Evolutionary conservation across 129 eudicot species (phyloP).

Genomic region (Lonicera japonica): DNA sequence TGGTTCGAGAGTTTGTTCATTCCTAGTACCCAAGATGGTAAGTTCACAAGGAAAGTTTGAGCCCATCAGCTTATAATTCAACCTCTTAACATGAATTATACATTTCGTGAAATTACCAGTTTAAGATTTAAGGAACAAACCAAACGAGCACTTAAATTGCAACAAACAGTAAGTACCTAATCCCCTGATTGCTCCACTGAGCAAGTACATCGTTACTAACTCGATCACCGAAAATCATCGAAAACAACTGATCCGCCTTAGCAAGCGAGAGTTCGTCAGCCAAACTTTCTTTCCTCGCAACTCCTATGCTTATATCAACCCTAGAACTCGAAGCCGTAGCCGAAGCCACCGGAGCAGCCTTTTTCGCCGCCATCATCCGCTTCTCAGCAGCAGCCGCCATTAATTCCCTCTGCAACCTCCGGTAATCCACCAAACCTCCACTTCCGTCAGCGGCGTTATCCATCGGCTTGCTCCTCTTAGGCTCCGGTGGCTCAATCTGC

Average conservation of each 20-base stretch:
- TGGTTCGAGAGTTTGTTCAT: too few relatives aligned
- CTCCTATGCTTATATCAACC: constrained; percentile 19
- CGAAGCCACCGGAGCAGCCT: not conserved
- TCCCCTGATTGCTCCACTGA: constrained; percentile 98
- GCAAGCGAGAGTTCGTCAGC: constrained; percentile 34
- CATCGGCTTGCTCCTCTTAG: constrained; percentile 79
- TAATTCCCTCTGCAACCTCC: constrained; percentile 66
- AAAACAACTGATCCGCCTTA: constrained; percentile 58
- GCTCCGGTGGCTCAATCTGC: constrained; percentile 84
- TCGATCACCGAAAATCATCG: constrained; percentile 60
- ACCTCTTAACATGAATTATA: too few relatives aligned
- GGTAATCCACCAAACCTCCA: constrained; percentile 40
- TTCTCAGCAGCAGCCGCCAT: constrained; percentile 96
- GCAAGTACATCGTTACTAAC: constrained; percentile 67
- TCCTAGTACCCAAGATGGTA: too few relatives aligned
- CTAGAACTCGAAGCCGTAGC: constrained; percentile 10
- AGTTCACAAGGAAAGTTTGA: too few relatives aligned
- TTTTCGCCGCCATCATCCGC: constrained; percentile 41
- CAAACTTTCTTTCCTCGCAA: constrained; percentile 17
- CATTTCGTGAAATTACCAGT: too few relatives aligned
- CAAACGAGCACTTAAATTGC: too few relatives aligned
- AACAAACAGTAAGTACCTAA: constrained; percentile 57
- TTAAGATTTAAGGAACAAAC: too few relatives aligned
- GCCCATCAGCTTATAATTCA: too few relatives aligned
- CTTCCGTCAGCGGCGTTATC: constrained; percentile 35